These are phyloP conservation scores for Cladosporium cucumerinum DNA, from an alignment of 2,329 filamentous ascomycete genomes.

Conservation along the genomic window DNA sequence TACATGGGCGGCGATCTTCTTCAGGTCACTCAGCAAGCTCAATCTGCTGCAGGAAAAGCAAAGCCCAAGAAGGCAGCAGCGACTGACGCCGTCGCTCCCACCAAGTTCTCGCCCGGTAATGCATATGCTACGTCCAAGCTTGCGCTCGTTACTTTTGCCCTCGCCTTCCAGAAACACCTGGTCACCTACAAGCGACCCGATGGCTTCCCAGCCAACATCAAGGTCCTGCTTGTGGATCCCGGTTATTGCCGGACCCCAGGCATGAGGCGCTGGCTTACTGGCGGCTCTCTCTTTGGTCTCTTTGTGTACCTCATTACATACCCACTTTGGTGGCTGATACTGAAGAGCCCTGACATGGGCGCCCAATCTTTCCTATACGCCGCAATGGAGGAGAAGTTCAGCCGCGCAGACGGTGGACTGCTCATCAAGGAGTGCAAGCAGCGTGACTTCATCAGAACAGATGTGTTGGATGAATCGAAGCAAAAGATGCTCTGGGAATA, in stretches of 20 bases:
- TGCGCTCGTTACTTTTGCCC: conserved; percentile 83
- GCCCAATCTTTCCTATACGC: conserved; percentile 85
- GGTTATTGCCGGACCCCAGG: conserved; percentile 82
- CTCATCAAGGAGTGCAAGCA: conserved; percentile 86
- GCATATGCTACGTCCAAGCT: conserved; percentile 55
- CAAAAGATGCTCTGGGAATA: conserved; percentile 88
- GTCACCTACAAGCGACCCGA: conserved; percentile 81
- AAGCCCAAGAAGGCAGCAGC: conserved; percentile 50
- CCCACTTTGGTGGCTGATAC: conserved; percentile 76
- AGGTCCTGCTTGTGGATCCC: conserved; percentile 83
- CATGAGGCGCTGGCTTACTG: conserved; percentile 79
- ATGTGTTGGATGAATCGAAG: conserved; percentile 71
- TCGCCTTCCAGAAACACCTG: conserved; percentile 89
- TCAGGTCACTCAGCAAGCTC: conserved; percentile 44
- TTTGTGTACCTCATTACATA: conserved; percentile 73
- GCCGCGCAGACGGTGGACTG: conserved; percentile 62
- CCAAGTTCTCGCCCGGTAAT: conserved; percentile 42
- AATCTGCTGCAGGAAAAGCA: conserved; percentile 52
- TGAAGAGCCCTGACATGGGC: conserved; percentile 80
- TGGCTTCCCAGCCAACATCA: conserved; percentile 72
- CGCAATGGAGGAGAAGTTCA: conserved; percentile 74
- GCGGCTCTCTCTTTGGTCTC: conserved; percentile 78
- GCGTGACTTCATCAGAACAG: conserved; percentile 66
- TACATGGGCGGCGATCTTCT: conserved; percentile 77
- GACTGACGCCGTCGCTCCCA: conserved; percentile 23